Percentiles rank a stretch among this genome's conserved stretches.
Evolutionary conservation across 2,329 filamentous ascomycete species (phyloP).

Genomic region (Aspergillus chevalieri): DNA sequence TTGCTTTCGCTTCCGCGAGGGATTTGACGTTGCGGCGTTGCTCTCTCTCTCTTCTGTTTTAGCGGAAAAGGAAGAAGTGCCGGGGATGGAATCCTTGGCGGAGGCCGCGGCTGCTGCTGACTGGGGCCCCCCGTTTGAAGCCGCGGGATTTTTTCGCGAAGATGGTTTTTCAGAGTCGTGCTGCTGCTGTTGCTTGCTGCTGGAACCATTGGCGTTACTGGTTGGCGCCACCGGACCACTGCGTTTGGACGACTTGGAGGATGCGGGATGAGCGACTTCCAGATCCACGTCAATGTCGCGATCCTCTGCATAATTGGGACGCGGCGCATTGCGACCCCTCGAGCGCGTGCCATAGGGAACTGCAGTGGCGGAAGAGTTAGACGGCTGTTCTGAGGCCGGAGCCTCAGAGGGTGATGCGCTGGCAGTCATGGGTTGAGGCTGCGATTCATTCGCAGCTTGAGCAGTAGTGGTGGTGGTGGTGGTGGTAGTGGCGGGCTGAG

Average conservation of each 20-base stretch:
- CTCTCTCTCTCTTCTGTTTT: slow-evolving; percentile 35
- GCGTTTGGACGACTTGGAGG: slow-evolving; percentile 28
- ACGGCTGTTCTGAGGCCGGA: slow-evolving; percentile 28
- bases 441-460: slow-evolving; percentile 29
- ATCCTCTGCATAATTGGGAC: slow-evolving; percentile 93
- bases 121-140: slow-evolving; percentile 22
- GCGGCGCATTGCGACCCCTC: slow-evolving; percentile 74
- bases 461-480: slow-evolving; percentile 8
- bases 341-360: slow-evolving; percentile 88
- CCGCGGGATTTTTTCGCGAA: slow-evolving; percentile 35
- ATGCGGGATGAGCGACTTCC: slow-evolving; percentile 47
- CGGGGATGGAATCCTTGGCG: slow-evolving; percentile 45
- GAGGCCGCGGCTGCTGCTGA: slow-evolving; percentile 1
- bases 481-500: slow-evolving; percentile 12
- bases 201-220: slow-evolving; percentile 27
- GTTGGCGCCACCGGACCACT: slow-evolving; percentile 18
- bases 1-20: slow-evolving; percentile 82
- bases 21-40: slow-evolving; percentile 39
- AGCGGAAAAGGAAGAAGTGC: slow-evolving; percentile 54
- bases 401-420: slow-evolving; percentile 38
- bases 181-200: slow-evolving; percentile 3
- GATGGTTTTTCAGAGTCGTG: slow-evolving; percentile 33
- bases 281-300: slow-evolving; percentile 86
- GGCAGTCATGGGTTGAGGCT: slow-evolving; percentile 40
- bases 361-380: slow-evolving; percentile 45